Evolutionary conservation across 352 stramenopile species (phyloP).

Genomic region (Phytophthora lateralis): DNA sequence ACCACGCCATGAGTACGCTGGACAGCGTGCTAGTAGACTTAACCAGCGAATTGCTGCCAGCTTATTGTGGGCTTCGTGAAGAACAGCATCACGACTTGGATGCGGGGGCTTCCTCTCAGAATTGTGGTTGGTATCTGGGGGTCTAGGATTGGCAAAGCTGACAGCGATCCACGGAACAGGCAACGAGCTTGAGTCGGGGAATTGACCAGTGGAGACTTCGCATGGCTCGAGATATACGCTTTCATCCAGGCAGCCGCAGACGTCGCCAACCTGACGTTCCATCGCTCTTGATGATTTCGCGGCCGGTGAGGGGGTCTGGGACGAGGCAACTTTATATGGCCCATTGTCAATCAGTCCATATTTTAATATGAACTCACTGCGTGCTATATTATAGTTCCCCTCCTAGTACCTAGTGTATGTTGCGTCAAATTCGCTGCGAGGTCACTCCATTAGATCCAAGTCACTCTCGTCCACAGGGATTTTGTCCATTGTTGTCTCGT

Average conservation of each 20-base stretch:
- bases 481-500: slow-evolving; percentile 72
- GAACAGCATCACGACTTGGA: background rate
- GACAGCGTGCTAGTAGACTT: slow-evolving; percentile 26
- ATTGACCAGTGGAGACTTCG: background rate
- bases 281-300: slow-evolving; percentile 1
- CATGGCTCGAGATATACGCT: slow-evolving; percentile 8
- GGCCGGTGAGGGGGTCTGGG: background rate
- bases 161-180: slow-evolving; percentile 22
- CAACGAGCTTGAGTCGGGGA: background rate
- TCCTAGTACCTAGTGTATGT: slow-evolving; percentile 10
- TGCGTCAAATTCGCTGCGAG: background rate
- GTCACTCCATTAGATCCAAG: slow-evolving; percentile 45
- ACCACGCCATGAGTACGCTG: slow-evolving; percentile 34
- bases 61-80: slow-evolving; percentile 10
- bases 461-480: slow-evolving; percentile 47
- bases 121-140: background rate
- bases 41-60: slow-evolving; percentile 39
- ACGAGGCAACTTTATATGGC: background rate
- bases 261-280: slow-evolving; percentile 1
- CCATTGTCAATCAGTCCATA: background rate
- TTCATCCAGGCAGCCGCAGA: slow-evolving; percentile 23
- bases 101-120: background rate
- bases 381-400: slow-evolving; percentile 29
- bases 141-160: slow-evolving; percentile 6
- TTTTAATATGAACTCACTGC: background rate